Conservation (phyloP, 345 rosid species). For the Schrenkiella parvula region DNA sequence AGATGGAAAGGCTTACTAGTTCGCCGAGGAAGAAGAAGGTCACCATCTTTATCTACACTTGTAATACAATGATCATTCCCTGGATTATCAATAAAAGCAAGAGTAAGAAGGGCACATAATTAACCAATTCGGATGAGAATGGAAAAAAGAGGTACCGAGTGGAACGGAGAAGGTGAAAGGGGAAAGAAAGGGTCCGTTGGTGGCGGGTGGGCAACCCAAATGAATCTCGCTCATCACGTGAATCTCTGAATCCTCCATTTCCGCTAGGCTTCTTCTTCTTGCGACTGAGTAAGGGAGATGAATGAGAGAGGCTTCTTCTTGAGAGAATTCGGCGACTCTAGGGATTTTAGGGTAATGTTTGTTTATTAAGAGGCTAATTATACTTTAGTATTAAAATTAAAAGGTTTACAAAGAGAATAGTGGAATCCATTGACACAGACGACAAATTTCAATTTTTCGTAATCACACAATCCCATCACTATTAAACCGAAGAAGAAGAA, state of each 20-base stretch:
- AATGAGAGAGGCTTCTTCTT: no score
- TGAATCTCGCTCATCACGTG: conserved; percentile 89
- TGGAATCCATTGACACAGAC: conserved; percentile 16
- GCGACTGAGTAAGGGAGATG: no score
- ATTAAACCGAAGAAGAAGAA: background rate
- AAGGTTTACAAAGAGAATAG: no score
- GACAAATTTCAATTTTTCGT: background rate
- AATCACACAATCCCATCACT: background rate
- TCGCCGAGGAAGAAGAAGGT: conserved; percentile 71
- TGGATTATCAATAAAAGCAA: background rate
- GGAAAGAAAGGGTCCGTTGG: conserved; percentile 54
- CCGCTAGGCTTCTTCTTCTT: no score
- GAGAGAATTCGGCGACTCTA: no score
- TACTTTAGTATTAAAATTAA: no score
- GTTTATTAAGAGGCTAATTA: no score
- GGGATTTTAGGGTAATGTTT: no score
- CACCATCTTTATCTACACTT: conserved; percentile 76
- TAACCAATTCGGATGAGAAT: no score
- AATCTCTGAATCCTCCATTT: conserved; percentile 28
- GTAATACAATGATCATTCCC: conserved; percentile 12
- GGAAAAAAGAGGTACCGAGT: conserved; percentile 34
- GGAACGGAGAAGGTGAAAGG: conserved; percentile 58
- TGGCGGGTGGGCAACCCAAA: conserved; percentile 67
- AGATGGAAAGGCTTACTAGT: conserved; percentile 30
- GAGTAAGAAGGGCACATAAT: no score